Evolutionary conservation across 2,329 filamentous ascomycete genomes (phyloP).

Genomic region (Magnaporthiopsis incrustans): DNA sequence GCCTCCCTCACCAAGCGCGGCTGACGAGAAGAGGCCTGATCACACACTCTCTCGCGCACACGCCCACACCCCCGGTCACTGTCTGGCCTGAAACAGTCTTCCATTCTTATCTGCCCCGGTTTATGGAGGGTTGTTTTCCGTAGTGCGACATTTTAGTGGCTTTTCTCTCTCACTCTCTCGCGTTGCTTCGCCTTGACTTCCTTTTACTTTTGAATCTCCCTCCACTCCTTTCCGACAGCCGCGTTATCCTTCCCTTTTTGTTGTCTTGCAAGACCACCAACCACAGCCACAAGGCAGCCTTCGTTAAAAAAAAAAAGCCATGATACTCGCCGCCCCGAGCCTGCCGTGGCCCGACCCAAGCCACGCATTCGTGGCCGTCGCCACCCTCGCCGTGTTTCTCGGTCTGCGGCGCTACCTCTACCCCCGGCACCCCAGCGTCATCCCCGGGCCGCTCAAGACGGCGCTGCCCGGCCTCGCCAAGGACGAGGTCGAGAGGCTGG

Average conservation of each 20-base stretch:
- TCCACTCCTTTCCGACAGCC: neutral
- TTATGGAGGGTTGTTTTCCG: neutral
- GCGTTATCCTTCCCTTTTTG: neutral
- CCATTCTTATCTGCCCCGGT: no score
- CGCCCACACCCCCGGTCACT: neutral
- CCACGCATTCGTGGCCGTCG: constrained; percentile 11
- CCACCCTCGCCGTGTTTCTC: constrained; percentile 14
- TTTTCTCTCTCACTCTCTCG: no score
- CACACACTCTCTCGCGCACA: no score
- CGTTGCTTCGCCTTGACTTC: neutral
- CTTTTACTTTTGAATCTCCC: no score
- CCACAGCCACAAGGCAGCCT: no score
- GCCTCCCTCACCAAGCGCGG: no score
- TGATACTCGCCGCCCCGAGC: neutral
- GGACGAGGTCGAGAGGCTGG: constrained; percentile 18
- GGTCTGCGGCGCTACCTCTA: constrained; percentile 17
- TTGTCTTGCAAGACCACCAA: neutral
- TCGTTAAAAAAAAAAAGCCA: neutral
- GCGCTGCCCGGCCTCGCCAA: constrained; percentile 16
- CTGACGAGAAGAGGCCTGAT: neutral
- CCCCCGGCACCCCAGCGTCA: constrained; percentile 14
- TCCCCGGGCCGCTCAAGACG: constrained; percentile 24
- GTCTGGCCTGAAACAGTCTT: neutral
- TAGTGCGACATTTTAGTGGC: neutral
- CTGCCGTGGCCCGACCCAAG: neutral